phyloP scores from a whole-genome alignment of 805 yeast species.

The Candida chilensis region DNA sequence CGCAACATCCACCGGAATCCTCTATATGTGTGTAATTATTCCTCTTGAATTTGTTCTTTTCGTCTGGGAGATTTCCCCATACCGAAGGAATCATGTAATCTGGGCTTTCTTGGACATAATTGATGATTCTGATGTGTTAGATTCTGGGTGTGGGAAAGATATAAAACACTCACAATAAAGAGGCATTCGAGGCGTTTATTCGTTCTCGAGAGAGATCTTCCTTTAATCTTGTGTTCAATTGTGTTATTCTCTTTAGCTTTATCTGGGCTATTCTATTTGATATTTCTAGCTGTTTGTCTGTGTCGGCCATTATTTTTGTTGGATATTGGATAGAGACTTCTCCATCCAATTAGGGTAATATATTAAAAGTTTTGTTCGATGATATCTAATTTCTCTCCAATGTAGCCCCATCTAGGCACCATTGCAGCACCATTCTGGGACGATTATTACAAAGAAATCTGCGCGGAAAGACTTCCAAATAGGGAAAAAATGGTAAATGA shows the following conservation, averaged over 20 bases:
- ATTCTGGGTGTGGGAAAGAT: conserved; percentile 4
- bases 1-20: conserved; percentile 1
- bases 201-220: conserved; percentile 45
- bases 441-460: no score
- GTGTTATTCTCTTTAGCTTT: conserved; percentile 52
- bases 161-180: conserved; percentile 23
- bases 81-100: conserved; percentile 37
- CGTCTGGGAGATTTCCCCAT: conserved; percentile 28
- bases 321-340: no score
- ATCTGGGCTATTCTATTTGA: conserved; percentile 44
- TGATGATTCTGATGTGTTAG: conserved; percentile 27
- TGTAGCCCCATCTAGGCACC: no score
- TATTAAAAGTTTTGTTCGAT: no score
- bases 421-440: no score
- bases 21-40: conserved; percentile 6
- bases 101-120: conserved; percentile 29
- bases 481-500: no score
- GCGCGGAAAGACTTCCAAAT: no score
- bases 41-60: conserved; percentile 20
- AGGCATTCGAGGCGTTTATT: conserved; percentile 57
- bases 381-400: no score
- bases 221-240: conserved; percentile 43
- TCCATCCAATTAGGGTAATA: no score
- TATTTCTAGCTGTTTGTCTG: no score
- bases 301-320: no score